Conservation (phyloP, 2,329 filamentous ascomycete genomes). For the Colletotrichum melonis region DNA sequence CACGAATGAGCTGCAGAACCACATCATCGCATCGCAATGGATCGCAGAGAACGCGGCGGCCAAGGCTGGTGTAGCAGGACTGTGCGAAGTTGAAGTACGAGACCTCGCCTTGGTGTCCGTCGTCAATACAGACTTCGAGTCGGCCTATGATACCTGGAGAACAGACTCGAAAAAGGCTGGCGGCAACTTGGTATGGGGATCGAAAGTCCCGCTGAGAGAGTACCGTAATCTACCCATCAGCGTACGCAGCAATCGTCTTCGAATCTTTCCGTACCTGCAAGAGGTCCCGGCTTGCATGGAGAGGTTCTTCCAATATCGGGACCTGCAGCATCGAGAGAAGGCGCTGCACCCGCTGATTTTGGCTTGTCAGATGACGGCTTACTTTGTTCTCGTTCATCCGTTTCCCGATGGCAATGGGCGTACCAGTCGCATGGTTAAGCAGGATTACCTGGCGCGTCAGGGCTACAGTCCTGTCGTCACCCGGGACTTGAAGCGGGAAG, state of each 20-base stretch:
- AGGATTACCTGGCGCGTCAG: slow-evolving; percentile 40
- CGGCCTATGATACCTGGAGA: slow-evolving; percentile 11
- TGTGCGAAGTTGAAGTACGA: slow-evolving; percentile 34
- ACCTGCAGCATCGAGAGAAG: slow-evolving; percentile 30
- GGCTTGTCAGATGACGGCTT: slow-evolving; percentile 37
- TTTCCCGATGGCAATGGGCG: slow-evolving; percentile 41
- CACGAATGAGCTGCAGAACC: slow-evolving; percentile 37
- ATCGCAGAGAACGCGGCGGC: slow-evolving; percentile 34
- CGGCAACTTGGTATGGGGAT: slow-evolving; percentile 31
- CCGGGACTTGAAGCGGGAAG: slow-evolving; percentile 27
- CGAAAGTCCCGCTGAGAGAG: slow-evolving; percentile 24
- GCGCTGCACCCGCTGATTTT: slow-evolving; percentile 39
- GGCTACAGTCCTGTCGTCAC: slow-evolving; percentile 38
- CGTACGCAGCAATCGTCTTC: slow-evolving; percentile 36
- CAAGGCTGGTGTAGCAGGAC: slow-evolving; percentile 30
- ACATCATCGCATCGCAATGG: slow-evolving; percentile 39
- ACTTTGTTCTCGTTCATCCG: slow-evolving; percentile 38
- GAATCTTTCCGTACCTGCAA: slow-evolving; percentile 39
- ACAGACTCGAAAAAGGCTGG: background rate
- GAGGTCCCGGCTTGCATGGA: slow-evolving; percentile 37
- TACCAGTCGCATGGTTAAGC: slow-evolving; percentile 37
- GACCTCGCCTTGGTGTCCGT: slow-evolving; percentile 25
- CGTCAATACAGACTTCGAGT: slow-evolving; percentile 32
- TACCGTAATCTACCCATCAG: slow-evolving; percentile 37
- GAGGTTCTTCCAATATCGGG: slow-evolving; percentile 35